Percentiles rank a stretch among this genome's conserved stretches.
Evolutionary conservation across 805 yeast species (phyloP).

Genomic region (Monosporozyma yasuniensis): DNA sequence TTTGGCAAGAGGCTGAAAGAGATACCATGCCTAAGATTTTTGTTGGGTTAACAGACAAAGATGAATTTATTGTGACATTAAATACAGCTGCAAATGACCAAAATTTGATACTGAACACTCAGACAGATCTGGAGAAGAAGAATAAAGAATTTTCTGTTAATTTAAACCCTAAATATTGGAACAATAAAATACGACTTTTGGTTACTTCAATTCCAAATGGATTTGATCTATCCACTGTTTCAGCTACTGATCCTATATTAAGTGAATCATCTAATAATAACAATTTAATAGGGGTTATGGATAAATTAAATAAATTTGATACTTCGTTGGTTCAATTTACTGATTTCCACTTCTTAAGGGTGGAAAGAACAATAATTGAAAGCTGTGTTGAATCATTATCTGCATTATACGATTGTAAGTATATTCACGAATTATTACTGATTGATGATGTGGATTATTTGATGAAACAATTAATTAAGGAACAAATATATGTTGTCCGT

Average conservation of each 20-base stretch:
- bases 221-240: background rate
- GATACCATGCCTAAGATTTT: conserved; percentile 45
- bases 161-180: background rate
- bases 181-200: conserved; percentile 1
- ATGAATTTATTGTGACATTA: background rate
- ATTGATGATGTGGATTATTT: conserved; percentile 5
- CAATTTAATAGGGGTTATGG: background rate
- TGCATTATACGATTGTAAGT: conserved; percentile 17
- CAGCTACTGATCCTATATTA: background rate
- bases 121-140: background rate
- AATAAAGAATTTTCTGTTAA: background rate
- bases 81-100: background rate
- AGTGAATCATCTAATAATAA: background rate
- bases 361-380: conserved; percentile 18
- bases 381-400: conserved; percentile 23
- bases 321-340: conserved; percentile 11
- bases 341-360: conserved; percentile 15
- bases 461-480: conserved; percentile 13
- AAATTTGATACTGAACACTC: conserved; percentile 1
- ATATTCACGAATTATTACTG: conserved; percentile 14
- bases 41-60: conserved; percentile 35
- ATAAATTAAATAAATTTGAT: conserved; percentile 1
- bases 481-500: conserved; percentile 16
- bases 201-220: conserved; percentile 11
- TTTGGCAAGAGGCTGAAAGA: conserved; percentile 41